A percentile compares a stretch with the other conserved stretches of the same genome.
phyloP scores from a whole-genome alignment of 176 grass and related monocot genomes.

The Oryza coarctata region DNA sequence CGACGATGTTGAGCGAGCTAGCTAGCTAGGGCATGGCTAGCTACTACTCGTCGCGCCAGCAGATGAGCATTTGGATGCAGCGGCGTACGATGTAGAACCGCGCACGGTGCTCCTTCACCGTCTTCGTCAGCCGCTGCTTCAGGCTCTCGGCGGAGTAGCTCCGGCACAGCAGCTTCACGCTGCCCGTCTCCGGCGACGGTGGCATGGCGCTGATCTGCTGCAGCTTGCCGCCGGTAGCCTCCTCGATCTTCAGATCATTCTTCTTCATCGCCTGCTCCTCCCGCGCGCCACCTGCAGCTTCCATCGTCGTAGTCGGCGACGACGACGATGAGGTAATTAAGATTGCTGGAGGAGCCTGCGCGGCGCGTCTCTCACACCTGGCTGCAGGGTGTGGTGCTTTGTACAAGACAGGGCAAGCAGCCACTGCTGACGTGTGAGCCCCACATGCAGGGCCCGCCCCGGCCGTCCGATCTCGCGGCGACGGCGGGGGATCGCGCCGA shows the following conservation, averaged over 20 bases:
- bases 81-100: conserved; percentile 55
- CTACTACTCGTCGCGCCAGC: conserved; percentile 50
- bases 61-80: conserved; percentile 59
- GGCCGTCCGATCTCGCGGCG: background rate
- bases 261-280: background rate
- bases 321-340: no score
- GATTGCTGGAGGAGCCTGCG: no score
- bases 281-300: background rate
- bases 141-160: background rate
- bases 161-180: background rate
- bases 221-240: background rate
- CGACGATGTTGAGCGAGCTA: no score
- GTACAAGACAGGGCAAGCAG: no score
- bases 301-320: background rate
- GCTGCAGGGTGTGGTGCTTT: no score
- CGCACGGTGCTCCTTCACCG: conserved; percentile 40
- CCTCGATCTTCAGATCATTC: background rate
- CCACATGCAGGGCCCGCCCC: no score
- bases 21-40: no score
- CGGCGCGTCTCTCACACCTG: no score
- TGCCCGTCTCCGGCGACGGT: background rate
- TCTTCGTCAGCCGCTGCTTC: conserved; percentile 4
- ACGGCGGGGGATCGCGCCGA: background rate
- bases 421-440: background rate
- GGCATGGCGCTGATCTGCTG: background rate